Evolutionary conservation across 1,139 yeast genomes (phyloP).

Genomic region (Pichia kudriavzevii): DNA sequence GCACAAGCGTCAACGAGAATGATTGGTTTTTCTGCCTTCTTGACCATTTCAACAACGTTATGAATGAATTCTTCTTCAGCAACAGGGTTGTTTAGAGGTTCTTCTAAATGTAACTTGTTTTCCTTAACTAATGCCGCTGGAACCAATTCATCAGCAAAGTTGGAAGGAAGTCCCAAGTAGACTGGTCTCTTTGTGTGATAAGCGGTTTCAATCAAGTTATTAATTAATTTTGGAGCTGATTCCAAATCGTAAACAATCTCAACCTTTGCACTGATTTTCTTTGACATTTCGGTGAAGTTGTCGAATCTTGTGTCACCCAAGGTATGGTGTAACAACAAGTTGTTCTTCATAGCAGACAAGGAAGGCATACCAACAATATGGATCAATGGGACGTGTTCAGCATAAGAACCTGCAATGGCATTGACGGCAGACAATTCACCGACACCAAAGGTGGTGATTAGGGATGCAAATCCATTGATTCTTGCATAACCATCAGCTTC

Average conservation of each 20-base stretch:
- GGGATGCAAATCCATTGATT: constrained; percentile 50
- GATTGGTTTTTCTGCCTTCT: constrained; percentile 57
- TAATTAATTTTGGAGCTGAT: constrained; percentile 62
- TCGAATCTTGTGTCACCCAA: constrained; percentile 80
- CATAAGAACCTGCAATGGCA: constrained; percentile 53
- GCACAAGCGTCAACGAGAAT: constrained; percentile 86
- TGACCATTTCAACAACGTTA: constrained; percentile 44
- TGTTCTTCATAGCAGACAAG: constrained; percentile 56
- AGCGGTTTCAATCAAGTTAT: constrained; percentile 67
- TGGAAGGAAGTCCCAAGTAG: constrained; percentile 76
- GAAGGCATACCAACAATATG: constrained; percentile 56
- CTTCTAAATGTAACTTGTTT: constrained; percentile 42
- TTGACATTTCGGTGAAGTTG: constrained; percentile 69
- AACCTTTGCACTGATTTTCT: constrained; percentile 59
- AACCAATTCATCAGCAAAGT: constrained; percentile 61
- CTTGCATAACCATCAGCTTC: constrained; percentile 69
- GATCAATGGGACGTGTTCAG: constrained; percentile 51
- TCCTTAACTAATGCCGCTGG: constrained; percentile 48
- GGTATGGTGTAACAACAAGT: constrained; percentile 43
- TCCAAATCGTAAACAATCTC: constrained; percentile 54
- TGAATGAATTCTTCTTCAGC: constrained; percentile 70
- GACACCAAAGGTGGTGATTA: constrained; percentile 63
- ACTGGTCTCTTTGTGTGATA: constrained; percentile 73
- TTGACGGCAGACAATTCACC: constrained; percentile 56
- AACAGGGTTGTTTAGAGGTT: constrained; percentile 57